phyloP scores from a whole-genome alignment of 2,329 filamentous ascomycete species.

The Fusarium buxicola region DNA sequence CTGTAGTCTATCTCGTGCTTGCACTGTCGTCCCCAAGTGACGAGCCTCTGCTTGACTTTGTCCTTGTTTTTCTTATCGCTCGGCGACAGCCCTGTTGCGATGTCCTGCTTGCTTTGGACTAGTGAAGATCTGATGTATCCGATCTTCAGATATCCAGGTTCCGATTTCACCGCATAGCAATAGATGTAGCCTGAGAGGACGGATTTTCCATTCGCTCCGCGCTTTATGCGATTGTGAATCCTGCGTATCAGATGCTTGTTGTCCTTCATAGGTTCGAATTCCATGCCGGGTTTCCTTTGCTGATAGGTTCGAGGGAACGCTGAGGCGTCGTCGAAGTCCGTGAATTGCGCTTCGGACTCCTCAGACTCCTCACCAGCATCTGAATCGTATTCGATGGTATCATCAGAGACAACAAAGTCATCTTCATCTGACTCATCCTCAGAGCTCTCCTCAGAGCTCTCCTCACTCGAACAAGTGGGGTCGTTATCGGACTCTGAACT shows the following conservation, averaged over 20 bases:
- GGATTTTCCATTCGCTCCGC: accelerated
- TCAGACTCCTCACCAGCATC: not conserved
- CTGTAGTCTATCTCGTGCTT: not conserved
- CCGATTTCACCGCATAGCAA: constrained; percentile 16
- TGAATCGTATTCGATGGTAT: not conserved
- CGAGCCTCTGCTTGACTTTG: not conserved
- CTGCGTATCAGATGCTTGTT: not conserved
- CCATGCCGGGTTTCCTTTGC: not conserved
- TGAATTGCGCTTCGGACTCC: not conserved
- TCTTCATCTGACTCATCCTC: not conserved
- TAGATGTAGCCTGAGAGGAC: constrained; percentile 7
- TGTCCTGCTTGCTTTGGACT: not conserved
- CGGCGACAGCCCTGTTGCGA: not conserved
- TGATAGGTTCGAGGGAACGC: not conserved
- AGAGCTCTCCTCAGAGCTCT: too few relatives aligned
- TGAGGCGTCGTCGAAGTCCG: too few relatives aligned
- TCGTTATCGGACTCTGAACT: not conserved
- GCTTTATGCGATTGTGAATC: not conserved
- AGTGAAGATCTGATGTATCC: not conserved
- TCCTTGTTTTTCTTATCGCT: not conserved
- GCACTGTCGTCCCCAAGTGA: not conserved
- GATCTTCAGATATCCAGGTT: constrained; percentile 23
- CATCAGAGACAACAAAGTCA: too few relatives aligned
- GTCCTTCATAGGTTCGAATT: not conserved
- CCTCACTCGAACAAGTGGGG: not conserved